Evolutionary conservation across 768 basidiomycete genomes (phyloP), one percentile per base, ranked within the genome.

Genomic region (Termitomyces sp.): DNA sequence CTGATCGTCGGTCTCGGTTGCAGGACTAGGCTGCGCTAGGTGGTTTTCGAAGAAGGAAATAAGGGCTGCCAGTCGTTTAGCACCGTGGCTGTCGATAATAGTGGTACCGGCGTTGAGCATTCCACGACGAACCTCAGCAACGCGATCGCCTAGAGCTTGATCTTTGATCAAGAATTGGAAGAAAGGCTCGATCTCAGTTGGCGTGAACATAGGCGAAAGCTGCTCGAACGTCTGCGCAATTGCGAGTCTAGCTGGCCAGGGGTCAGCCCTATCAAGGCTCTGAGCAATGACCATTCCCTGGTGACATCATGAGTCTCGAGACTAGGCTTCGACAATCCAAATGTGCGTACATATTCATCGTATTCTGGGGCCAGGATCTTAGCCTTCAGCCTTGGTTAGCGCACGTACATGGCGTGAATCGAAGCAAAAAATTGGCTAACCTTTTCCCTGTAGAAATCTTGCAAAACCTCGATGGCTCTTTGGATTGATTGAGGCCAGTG

Each of bases 241-340:
- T 6, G 96, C 93, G 6, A 91, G 77, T 20, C 97, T 84, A 20
- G 89, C 80, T 49, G 87, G 82, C 91, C 91, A 98, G 7, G 96
- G 96, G 75, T 99, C 97, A 9, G 84, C 75, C 28, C 90, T 85
- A 67, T 93, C 90, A n/a, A 98, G 76, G 44, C 88, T 95, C 66
- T 88, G 84, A 20, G 91, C 86, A 54, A 96, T 89, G 55, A 98
- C 83, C 91, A 98, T 96, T 16, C 97, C 97, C 94, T 95, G 63
- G 24, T 42, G 53, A 45, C 13, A 36, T 16, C 20, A 16, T 35
- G 39, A 28, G 36, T 24, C 63, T 63, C 55, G 33, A 28, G 42
- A 28, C 8, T 9, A 50, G 36, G 18, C 24, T 54, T 20, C 7
- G n/a, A 42, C 5, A 16, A 8, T 13, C 20, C 7, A 46, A n/a